A percentile compares a stretch with the other conserved stretches of the same genome.
Conservation (phyloP, 1,284 basidiomycete genomes). For the Testicularia cyperi region DNA sequence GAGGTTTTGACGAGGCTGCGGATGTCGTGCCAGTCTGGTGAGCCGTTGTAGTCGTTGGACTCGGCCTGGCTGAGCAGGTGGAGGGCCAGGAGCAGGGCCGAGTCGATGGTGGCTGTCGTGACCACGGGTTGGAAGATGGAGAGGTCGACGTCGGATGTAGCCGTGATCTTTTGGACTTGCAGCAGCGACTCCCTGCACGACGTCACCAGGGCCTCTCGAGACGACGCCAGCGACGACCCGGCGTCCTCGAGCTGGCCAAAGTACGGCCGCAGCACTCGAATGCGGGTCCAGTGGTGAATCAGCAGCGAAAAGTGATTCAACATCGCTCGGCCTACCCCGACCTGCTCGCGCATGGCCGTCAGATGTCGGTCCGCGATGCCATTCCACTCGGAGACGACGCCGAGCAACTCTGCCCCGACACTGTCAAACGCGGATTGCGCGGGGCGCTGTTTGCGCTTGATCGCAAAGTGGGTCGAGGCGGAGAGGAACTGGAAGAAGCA, state of each 20-base stretch:
- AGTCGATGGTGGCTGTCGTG: slow-evolving; percentile 13
- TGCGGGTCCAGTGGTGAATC: slow-evolving; percentile 27
- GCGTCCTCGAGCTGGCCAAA: slow-evolving; percentile 7
- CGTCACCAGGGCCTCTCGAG: slow-evolving; percentile 5
- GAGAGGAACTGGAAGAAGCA: slow-evolving; percentile 28
- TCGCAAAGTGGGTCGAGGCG: slow-evolving; percentile 8
- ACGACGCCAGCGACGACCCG: slow-evolving; percentile 3
- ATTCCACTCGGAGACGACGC: slow-evolving; percentile 15
- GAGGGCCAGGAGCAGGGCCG: slow-evolving; percentile 19
- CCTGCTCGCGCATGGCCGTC: slow-evolving; percentile 6
- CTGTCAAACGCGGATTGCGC: background rate
- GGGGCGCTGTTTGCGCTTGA: slow-evolving; percentile 3
- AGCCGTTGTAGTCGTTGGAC: slow-evolving; percentile 12
- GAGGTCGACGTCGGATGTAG: slow-evolving; percentile 18
- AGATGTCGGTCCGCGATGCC: slow-evolving; percentile 15
- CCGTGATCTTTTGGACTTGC: slow-evolving; percentile 17
- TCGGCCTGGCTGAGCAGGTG: slow-evolving; percentile 9
- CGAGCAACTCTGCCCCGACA: slow-evolving; percentile 1
- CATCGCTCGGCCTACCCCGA: slow-evolving; percentile 9
- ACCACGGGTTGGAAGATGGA: slow-evolving; percentile 32
- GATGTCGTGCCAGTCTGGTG: slow-evolving; percentile 6
- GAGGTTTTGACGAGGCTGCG: slow-evolving; percentile 11
- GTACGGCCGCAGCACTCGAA: slow-evolving; percentile 20
- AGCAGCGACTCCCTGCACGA: slow-evolving; percentile 22
- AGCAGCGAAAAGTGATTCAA: slow-evolving; percentile 19